A percentile compares a stretch with the other conserved stretches of the same genome.
These are phyloP conservation scores for Ichthyophthirius multifiliis DNA, from an alignment of 169 alveolate genomes.

Conservation along the genomic window DNA sequence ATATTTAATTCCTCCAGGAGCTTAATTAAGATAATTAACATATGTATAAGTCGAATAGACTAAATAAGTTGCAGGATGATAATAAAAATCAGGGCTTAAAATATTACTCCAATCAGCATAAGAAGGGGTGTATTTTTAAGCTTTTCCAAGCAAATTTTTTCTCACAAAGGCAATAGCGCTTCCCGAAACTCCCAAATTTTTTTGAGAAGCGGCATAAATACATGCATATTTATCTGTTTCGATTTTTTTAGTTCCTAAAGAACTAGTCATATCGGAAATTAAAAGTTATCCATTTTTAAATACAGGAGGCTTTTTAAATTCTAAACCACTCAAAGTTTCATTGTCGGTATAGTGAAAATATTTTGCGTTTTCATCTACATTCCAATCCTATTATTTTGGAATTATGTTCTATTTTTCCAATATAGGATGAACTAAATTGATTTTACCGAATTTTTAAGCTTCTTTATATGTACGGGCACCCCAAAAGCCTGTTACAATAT, in stretches of 20 bases:
- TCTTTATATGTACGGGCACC: conserved; percentile 53
- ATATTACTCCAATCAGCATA: conserved; percentile 14
- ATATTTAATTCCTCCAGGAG: neutral
- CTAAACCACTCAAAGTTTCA: conserved; percentile 20
- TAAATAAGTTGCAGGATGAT: neutral
- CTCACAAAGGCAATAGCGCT: conserved; percentile 2
- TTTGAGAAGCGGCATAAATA: conserved; percentile 20
- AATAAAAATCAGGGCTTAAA: neutral
- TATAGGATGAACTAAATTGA: conserved; percentile 15
- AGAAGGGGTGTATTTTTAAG: conserved; percentile 13
- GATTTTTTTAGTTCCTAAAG: conserved; percentile 17
- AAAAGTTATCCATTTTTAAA: neutral
- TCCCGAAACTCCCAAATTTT: conserved; percentile 30
- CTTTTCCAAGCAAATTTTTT: conserved; percentile 29
- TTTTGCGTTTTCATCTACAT: neutral
- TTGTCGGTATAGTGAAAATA: conserved; percentile 19
- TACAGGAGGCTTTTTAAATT: neutral
- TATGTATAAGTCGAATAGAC: neutral
- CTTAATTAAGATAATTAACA: neutral
- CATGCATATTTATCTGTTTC: conserved; percentile 14
- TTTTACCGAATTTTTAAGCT: conserved; percentile 42
- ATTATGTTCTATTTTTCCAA: neutral
- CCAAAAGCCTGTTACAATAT: conserved; percentile 70
- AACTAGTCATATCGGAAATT: conserved; percentile 33
- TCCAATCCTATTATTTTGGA: neutral